These are phyloP conservation scores for Alnus rubra DNA, from an alignment of 306 rosid genomes.

Conservation along the genomic window DNA sequence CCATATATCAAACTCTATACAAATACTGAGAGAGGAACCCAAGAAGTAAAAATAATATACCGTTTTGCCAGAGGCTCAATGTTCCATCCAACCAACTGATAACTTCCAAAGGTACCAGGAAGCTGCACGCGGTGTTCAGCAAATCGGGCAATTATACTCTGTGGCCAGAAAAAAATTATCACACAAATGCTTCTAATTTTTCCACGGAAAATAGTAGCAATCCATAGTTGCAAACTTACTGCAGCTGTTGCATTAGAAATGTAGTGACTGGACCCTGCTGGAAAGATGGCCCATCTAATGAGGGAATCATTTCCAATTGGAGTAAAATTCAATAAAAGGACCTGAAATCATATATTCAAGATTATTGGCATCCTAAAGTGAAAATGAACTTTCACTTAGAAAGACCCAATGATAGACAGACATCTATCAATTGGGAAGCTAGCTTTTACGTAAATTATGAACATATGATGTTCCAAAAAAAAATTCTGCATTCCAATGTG, in stretches of 20 bases:
- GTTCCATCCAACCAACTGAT: slow-evolving; percentile 66
- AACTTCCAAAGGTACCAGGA: slow-evolving; percentile 69
- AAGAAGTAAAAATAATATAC: slow-evolving; percentile 38
- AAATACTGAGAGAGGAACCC: not conserved
- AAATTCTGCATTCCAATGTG: slow-evolving; percentile 11
- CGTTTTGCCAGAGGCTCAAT: slow-evolving; percentile 50
- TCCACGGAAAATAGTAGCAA: slow-evolving; percentile 9
- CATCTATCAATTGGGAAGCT: not conserved
- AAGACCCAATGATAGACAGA: slow-evolving; percentile 7
- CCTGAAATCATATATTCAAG: slow-evolving; percentile 52
- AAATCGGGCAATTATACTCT: slow-evolving; percentile 69
- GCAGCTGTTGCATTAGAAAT: slow-evolving; percentile 65
- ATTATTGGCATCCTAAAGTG: slow-evolving; percentile 21
- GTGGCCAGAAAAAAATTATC: slow-evolving; percentile 27
- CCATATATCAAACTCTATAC: not conserved
- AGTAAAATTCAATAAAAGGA: slow-evolving; percentile 52
- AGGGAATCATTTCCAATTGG: slow-evolving; percentile 60
- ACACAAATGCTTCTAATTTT: slow-evolving; percentile 30
- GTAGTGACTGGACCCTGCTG: slow-evolving; percentile 50
- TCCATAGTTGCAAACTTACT: slow-evolving; percentile 46
- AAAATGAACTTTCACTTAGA: slow-evolving; percentile 9
- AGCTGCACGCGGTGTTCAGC: slow-evolving; percentile 68
- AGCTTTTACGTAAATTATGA: not conserved
- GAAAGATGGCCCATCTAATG: slow-evolving; percentile 64
- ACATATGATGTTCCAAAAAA: slow-evolving; percentile 1